Base-by-base conservation (phyloP, 148 eudicot genomes). In the Camellia lanceoleosa region DNA sequence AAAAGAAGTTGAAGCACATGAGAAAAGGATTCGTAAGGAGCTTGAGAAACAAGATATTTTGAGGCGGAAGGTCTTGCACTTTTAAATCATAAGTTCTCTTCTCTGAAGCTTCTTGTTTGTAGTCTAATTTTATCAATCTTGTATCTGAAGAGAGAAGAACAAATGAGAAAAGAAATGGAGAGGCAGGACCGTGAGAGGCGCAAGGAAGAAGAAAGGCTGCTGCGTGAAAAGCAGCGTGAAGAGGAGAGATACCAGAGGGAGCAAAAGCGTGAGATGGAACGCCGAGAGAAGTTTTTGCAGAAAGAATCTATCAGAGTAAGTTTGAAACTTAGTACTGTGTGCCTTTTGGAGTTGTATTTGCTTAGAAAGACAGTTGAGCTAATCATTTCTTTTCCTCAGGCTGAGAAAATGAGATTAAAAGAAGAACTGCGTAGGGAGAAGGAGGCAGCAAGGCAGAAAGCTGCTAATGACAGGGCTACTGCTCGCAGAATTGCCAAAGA, bases 401-500 rank as follows among this genome's bases (percentile, higher is more conserved):
- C 89, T 78, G 99, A 95, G 84, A 95, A 87, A 82, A 82, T 88
- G 91, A 92, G 85, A 88, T 90, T 90, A 75, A 95, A 89, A 83
- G 97, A 95, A 84, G 97, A 95, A 81, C 79, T 87, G 67, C 93
- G 99, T 0, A 89, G 82, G 74, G 97, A 95, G 85, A 95, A 89
- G 80, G 99, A 95, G 65, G 99, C 93, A 79, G 94, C 94, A 52
- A 92, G 92, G 84, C 97, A 85, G 83, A 93, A 89, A 89, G 97
- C 94, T 81, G 99, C 99, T 80, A 92, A 90, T 86, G 91, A 87
- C 61, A 89, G 92, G 87, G 99, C 99, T 68, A 91, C 91, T 80
- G 97, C 99, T 77, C 97, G 95, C 47, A 92, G 87, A 88, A 90
- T 92, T 81, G 99, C 97, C 44, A 95, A 95, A 83, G 99, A 95